Conservation (phyloP, 768 basidiomycete genomes). For the Boletus tylopilopsis region DNA sequence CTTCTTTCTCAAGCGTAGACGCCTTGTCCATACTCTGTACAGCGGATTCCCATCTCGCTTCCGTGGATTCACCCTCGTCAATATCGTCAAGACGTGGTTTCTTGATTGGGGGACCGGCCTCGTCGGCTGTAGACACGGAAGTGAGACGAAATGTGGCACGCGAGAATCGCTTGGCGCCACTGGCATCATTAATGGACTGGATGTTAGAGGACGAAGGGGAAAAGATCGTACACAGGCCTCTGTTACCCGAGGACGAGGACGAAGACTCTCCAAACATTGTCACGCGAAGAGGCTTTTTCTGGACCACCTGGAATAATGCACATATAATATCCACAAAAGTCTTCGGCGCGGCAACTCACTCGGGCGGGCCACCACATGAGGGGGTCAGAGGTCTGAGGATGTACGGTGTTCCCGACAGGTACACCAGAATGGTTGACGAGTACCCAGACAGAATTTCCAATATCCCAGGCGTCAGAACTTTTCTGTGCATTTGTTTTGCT, state of each 20-base stretch:
- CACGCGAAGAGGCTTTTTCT: slow-evolving; percentile 25
- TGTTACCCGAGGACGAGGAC: slow-evolving; percentile 23
- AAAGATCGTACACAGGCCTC: slow-evolving; percentile 25
- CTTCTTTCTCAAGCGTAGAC: slow-evolving; percentile 43
- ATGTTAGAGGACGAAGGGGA: slow-evolving; percentile 40
- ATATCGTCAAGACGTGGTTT: slow-evolving; percentile 37
- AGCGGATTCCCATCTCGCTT: slow-evolving; percentile 46
- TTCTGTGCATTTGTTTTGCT: slow-evolving; percentile 1
- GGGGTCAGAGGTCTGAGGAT: slow-evolving; percentile 16
- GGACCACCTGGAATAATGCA: slow-evolving; percentile 19
- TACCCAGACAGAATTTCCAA: slow-evolving; percentile 51
- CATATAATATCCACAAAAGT: slow-evolving; percentile 2
- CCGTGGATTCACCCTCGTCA: slow-evolving; percentile 21
- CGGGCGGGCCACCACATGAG: slow-evolving; percentile 71
- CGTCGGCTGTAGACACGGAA: slow-evolving; percentile 4
- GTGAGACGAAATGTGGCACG: slow-evolving; percentile 32
- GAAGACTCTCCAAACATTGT: slow-evolving; percentile 31
- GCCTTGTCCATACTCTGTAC: slow-evolving; percentile 43
- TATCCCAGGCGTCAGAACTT: slow-evolving; percentile 12
- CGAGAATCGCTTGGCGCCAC: slow-evolving; percentile 42
- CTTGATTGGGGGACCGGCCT: slow-evolving; percentile 39
- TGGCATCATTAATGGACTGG: slow-evolving; percentile 33
- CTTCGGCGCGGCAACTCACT: slow-evolving; percentile 35
- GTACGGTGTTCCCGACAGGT: slow-evolving; percentile 30
- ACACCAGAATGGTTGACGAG: slow-evolving; percentile 40